Conservation (phyloP, 805 yeast genomes). For the Allodekkera sacchari region DNA sequence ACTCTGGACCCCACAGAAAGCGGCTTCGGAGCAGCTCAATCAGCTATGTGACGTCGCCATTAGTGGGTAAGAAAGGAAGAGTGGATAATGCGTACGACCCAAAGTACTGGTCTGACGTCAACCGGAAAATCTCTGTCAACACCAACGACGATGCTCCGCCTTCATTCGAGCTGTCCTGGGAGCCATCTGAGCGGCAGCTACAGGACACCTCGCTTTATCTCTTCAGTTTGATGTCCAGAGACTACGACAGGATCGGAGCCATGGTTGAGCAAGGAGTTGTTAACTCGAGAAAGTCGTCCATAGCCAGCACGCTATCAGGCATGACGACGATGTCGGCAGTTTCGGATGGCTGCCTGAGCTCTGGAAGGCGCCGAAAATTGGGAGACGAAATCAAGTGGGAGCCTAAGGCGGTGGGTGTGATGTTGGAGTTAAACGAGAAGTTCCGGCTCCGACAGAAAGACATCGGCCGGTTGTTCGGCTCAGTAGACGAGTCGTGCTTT, state of each 20-base stretch:
- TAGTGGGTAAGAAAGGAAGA: not conserved
- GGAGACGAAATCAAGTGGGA: slow-evolving; percentile 21
- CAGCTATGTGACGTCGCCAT: not conserved
- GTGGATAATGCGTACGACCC: not conserved
- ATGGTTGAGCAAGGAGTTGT: too few species aligned
- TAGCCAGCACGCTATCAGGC: too few species aligned
- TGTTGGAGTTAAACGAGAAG: slow-evolving; percentile 15
- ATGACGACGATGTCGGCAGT: too few species aligned
- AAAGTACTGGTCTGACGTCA: not conserved
- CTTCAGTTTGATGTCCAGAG: not conserved
- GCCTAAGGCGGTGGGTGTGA: slow-evolving; percentile 14
- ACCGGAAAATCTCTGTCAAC: not conserved
- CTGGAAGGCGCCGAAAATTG: slow-evolving; percentile 11
- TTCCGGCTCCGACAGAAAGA: slow-evolving; percentile 15
- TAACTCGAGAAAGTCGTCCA: too few species aligned
- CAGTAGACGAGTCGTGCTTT: slow-evolving; percentile 12
- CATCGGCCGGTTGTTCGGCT: slow-evolving; percentile 10
- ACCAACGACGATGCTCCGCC: not conserved
- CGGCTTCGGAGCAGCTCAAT: not conserved
- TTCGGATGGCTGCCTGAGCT: slow-evolving; percentile 1
- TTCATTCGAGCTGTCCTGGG: not conserved
- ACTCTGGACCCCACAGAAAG: too few species aligned
- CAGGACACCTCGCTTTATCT: not conserved
- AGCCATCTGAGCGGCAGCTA: not conserved
- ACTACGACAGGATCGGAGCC: not conserved